These are phyloP conservation scores for Aureobasidium sp. DNA, from an alignment of 2,329 filamentous ascomycete species.

Conservation along the genomic window DNA sequence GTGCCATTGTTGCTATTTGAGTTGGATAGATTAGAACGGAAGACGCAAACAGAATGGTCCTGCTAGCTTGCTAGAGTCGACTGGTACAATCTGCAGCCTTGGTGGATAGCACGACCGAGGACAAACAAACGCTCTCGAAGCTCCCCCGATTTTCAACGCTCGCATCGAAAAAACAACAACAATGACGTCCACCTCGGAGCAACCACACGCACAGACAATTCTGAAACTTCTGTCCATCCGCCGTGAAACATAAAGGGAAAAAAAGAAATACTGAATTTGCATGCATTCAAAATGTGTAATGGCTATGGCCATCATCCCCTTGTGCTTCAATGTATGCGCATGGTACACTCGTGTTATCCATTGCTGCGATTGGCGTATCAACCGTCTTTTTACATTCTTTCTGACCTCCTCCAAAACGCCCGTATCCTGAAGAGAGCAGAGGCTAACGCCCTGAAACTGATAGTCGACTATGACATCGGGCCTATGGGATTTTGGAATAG, in stretches of 20 bases:
- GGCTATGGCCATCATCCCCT: neutral
- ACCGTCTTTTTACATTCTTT: neutral
- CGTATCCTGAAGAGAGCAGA: neutral
- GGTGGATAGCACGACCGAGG: neutral
- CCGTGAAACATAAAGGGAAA: neutral
- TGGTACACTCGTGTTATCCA: neutral
- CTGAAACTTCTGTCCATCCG: neutral
- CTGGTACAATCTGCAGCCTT: constrained; percentile 1
- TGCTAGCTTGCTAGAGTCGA: neutral
- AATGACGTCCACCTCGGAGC: neutral
- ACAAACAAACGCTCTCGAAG: neutral
- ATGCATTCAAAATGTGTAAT: neutral
- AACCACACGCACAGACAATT: neutral
- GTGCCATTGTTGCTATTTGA: constrained; percentile 22
- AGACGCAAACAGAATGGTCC: neutral
- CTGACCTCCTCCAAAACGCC: neutral
- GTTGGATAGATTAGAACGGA: neutral
- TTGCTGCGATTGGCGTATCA: too few relatives aligned
- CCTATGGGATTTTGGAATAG: neutral
- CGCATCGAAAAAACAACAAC: neutral
- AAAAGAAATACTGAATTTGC: neutral
- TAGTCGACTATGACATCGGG: neutral
- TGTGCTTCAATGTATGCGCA: neutral
- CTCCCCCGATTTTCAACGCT: neutral
- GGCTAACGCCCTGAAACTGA: neutral